phyloP scores from a whole-genome alignment of 208 protist species.

The Tritrichomonas musculus region DNA sequence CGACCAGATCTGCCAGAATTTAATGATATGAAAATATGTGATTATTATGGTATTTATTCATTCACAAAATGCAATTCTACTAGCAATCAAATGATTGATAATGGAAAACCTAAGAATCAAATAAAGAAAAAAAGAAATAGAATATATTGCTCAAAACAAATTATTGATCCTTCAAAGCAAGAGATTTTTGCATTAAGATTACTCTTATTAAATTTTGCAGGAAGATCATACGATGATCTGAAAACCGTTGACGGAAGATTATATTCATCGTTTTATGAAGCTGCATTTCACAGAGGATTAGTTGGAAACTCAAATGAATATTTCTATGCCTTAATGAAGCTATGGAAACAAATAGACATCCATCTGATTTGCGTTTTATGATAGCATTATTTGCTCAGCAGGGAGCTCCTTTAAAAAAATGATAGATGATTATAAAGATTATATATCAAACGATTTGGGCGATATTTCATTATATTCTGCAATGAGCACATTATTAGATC shows the following conservation, averaged over 20 bases:
- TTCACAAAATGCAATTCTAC: background rate
- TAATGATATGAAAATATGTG: background rate
- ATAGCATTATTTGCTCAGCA: background rate
- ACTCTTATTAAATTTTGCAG: background rate
- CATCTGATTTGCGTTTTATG: background rate
- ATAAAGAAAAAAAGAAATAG: background rate
- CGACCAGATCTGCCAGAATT: background rate
- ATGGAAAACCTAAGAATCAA: background rate
- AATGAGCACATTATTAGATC: too few species aligned
- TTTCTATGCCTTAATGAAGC: background rate
- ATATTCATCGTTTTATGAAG: background rate
- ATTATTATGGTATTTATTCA: background rate
- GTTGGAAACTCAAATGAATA: background rate
- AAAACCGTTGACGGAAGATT: background rate
- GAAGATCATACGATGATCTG: background rate
- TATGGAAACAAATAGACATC: background rate
- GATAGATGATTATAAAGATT: background rate
- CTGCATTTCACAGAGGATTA: background rate
- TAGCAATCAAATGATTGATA: background rate
- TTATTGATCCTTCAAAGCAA: background rate
- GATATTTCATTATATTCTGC: too few species aligned
- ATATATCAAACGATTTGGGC: too few species aligned
- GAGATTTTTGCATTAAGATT: background rate
- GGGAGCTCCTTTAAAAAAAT: background rate
- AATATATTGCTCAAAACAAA: background rate